Conservation (phyloP, 805 yeast genomes). For the Myxozyma neotropica region DNA sequence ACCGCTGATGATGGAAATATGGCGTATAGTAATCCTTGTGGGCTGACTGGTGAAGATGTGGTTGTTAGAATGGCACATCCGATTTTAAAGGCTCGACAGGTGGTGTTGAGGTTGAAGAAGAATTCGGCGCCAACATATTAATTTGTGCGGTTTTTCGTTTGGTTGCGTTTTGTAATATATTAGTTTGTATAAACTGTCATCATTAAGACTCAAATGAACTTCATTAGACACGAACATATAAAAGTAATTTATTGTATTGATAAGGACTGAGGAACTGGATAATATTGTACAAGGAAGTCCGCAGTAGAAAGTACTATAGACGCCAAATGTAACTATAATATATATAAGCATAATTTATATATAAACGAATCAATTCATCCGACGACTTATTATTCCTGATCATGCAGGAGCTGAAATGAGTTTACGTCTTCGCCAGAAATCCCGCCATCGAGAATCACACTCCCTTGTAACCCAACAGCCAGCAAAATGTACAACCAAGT, state of each 20-base stretch:
- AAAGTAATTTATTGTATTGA: too few species aligned
- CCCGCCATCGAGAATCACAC: conserved; percentile 27
- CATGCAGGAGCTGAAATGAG: background rate
- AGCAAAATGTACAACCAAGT: conserved; percentile 34
- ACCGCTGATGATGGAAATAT: background rate
- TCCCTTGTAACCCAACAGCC: conserved; percentile 35
- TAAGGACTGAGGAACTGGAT: too few species aligned
- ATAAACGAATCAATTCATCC: too few species aligned
- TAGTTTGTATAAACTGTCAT: too few species aligned
- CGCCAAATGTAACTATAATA: too few species aligned
- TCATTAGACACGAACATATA: too few species aligned
- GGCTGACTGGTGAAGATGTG: conserved; percentile 9
- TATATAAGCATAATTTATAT: too few species aligned
- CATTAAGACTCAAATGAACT: too few species aligned
- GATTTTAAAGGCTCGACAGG: conserved; percentile 15
- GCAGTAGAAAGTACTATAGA: too few species aligned
- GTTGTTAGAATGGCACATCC: conserved; percentile 30
- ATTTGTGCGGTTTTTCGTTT: background rate
- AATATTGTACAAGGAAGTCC: too few species aligned
- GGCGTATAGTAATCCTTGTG: conserved; percentile 10
- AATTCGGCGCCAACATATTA: background rate
- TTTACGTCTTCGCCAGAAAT: conserved; percentile 24
- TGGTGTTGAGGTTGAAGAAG: conserved; percentile 8
- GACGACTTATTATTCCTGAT: background rate
- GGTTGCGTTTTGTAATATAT: background rate